Percentiles rank a stretch among this genome's conserved stretches.
Evolutionary conservation across 2,329 filamentous ascomycete genomes (phyloP).

Genomic region (Ramichloridium luteum): DNA sequence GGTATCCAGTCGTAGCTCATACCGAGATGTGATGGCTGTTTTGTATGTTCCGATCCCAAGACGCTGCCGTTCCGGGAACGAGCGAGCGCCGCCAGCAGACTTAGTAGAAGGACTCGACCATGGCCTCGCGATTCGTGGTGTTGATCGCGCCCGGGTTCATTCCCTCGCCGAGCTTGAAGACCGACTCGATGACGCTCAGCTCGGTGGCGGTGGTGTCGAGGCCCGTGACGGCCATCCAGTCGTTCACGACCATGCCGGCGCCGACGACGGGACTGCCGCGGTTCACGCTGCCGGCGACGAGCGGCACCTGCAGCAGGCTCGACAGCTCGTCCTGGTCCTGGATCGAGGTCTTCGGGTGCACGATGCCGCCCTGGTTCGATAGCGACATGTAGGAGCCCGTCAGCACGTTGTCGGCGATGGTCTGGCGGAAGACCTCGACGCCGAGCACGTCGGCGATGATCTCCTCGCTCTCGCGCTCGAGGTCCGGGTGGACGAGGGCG

Average conservation of each 20-base stretch:
- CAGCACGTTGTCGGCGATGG: conserved; percentile 91
- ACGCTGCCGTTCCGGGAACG: no score
- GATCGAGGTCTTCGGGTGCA: conserved; percentile 92
- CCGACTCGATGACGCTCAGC: conserved; percentile 87
- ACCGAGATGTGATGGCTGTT: conserved; percentile 5
- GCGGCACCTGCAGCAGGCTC: conserved; percentile 82
- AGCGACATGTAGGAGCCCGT: conserved; percentile 94
- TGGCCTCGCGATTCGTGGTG: conserved; percentile 84
- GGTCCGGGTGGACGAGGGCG: conserved; percentile 86
- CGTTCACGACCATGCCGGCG: conserved; percentile 91
- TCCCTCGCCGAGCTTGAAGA: conserved; percentile 81
- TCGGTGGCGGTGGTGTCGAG: conserved; percentile 95
- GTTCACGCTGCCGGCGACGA: conserved; percentile 90
- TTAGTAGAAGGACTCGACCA: conserved; percentile 98
- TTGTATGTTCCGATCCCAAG: background rate
- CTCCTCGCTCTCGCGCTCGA: conserved; percentile 96
- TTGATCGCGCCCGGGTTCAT: conserved; percentile 66
- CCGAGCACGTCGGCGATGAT: conserved; percentile 91
- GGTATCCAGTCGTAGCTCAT: conserved; percentile 4
- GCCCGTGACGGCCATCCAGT: conserved; percentile 95
- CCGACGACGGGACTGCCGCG: conserved; percentile 89
- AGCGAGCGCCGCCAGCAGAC: no score
- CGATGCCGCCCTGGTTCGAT: conserved; percentile 89
- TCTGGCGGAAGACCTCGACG: conserved; percentile 85
- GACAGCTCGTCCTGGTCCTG: conserved; percentile 97